Evolutionary conservation across 345 rosid genomes (phyloP).

Genomic region (Pugionium cornutum): DNA sequence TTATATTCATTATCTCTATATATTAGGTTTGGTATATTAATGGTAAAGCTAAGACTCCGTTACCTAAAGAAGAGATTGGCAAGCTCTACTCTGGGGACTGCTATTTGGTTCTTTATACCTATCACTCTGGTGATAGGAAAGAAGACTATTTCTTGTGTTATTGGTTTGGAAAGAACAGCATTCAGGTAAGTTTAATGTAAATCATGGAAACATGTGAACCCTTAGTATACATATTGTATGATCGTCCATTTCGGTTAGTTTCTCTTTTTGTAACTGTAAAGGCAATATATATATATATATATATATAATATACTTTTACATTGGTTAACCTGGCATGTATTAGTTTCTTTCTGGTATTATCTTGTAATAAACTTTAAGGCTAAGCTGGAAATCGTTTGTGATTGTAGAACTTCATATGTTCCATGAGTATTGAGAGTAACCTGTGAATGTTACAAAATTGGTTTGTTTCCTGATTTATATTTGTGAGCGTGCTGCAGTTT

Average conservation of each 20-base stretch:
- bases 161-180: slow-evolving; percentile 91
- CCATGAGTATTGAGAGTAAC: slow-evolving; percentile 1
- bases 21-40: slow-evolving; percentile 84
- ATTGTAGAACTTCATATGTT: background rate
- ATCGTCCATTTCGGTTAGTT: slow-evolving; percentile 8
- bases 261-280: background rate
- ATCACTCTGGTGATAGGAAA: slow-evolving; percentile 92
- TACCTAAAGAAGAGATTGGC: slow-evolving; percentile 85
- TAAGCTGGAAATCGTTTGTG: background rate
- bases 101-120: slow-evolving; percentile 85
- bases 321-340: slow-evolving; percentile 10
- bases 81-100: slow-evolving; percentile 96
- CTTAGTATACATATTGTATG: background rate
- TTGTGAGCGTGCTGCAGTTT: background rate
- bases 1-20: slow-evolving; percentile 11
- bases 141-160: slow-evolving; percentile 87
- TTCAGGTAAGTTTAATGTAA: slow-evolving; percentile 54
- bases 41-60: slow-evolving; percentile 75
- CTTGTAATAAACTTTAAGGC: background rate
- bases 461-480: background rate
- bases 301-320: background rate
- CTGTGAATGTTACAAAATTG: background rate
- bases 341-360: slow-evolving; percentile 9
- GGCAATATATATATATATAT: background rate
- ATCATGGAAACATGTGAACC: slow-evolving; percentile 6